phyloP scores from a whole-genome alignment of 164 flowering plant species.

The Euptelea pleiosperma region DNA sequence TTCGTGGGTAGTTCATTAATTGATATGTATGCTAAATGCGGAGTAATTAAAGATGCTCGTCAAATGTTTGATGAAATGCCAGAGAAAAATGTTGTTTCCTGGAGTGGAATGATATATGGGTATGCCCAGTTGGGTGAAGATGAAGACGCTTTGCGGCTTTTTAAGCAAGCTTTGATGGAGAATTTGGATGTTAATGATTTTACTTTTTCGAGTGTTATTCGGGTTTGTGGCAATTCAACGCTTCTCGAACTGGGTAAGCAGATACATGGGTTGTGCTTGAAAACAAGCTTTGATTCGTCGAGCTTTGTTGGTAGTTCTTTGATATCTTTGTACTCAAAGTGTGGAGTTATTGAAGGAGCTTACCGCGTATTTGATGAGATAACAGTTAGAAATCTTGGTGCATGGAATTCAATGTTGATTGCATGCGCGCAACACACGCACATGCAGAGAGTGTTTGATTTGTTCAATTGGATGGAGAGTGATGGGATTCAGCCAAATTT shows the following conservation, averaged over 20 bases:
- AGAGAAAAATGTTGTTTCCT: conserved; percentile 82
- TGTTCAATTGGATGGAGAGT: conserved; percentile 53
- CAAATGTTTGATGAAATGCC: conserved; percentile 82
- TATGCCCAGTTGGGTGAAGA: conserved; percentile 64
- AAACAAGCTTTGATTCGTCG: conserved; percentile 55
- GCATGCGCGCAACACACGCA: conserved; percentile 89
- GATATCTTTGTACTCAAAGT: conserved; percentile 72
- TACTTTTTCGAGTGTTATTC: conserved; percentile 70
- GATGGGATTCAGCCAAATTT: conserved; percentile 67
- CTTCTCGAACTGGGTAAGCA: conserved; percentile 71
- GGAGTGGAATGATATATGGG: conserved; percentile 93
- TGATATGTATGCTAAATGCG: conserved; percentile 88
- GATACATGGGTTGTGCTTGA: conserved; percentile 68
- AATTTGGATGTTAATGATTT: conserved; percentile 78
- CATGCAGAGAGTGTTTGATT: conserved; percentile 40
- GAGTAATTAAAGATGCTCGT: conserved; percentile 51
- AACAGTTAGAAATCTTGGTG: conserved; percentile 59
- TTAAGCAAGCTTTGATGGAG: conserved; percentile 52
- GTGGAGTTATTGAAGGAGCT: conserved; percentile 68
- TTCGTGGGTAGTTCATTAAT: conserved; percentile 80
- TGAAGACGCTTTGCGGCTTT: conserved; percentile 75
- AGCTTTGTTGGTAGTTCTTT: conserved; percentile 78
- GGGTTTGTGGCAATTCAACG: conserved; percentile 68
- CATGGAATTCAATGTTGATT: conserved; percentile 86
- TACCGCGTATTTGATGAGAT: conserved; percentile 53